Percentiles rank a stretch among this genome's conserved stretches.
phyloP scores from a whole-genome alignment of 495 filamentous ascomycete species.

The Stereocaulon alpinum region DNA sequence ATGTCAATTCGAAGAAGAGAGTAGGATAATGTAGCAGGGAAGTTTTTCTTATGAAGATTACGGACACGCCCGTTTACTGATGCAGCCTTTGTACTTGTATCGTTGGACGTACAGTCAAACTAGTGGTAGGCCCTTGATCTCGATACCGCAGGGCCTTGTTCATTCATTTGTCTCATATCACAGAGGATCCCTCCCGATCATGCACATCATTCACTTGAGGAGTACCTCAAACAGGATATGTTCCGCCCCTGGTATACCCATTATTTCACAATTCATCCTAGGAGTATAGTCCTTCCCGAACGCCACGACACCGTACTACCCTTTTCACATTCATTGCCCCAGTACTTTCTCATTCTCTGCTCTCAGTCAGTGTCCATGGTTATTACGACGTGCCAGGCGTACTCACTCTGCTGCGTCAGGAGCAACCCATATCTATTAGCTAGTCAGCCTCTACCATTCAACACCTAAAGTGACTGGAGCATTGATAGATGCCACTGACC shows the following conservation, averaged over 20 bases:
- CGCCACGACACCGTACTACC: neutral
- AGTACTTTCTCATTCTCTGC: conserved; percentile 33
- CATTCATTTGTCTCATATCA: too few species aligned
- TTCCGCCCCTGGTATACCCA: neutral
- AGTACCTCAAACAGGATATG: too few species aligned
- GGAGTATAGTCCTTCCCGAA: neutral
- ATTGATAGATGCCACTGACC: conserved; percentile 23
- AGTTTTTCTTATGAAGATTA: neutral
- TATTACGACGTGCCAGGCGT: neutral
- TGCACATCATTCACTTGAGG: too few species aligned
- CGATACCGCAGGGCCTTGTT: too few species aligned
- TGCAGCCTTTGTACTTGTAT: too few species aligned
- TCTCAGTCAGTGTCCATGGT: conserved; percentile 3
- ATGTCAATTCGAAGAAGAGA: conserved; percentile 69
- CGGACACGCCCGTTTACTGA: neutral
- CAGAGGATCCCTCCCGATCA: too few species aligned
- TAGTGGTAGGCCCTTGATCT: neutral
- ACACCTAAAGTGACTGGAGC: too few species aligned
- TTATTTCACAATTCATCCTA: neutral
- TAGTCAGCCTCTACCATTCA: neutral
- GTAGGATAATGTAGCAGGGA: neutral
- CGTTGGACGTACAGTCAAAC: neutral
- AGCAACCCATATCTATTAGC: conserved; percentile 57
- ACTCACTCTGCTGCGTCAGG: conserved; percentile 72
- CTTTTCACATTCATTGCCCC: conserved; percentile 26